Evolutionary conservation across 2,329 filamentous ascomycete genomes (phyloP).

Genomic region (Exophiala viscosa): DNA sequence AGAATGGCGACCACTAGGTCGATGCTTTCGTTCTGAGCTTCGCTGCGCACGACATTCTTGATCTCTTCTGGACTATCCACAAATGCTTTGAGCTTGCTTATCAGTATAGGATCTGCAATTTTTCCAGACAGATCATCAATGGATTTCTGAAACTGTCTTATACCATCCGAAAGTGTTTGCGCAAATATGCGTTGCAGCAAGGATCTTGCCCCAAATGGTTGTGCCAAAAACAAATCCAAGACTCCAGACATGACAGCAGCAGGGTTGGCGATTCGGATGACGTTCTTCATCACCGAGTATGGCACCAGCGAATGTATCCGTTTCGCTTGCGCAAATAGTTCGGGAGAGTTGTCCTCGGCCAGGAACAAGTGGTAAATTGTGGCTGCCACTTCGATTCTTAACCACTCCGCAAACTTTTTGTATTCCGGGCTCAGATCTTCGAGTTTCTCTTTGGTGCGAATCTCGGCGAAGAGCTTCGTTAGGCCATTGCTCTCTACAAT

Average conservation of each 20-base stretch:
- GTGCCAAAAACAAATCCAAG: constrained; percentile 89
- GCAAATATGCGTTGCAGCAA: constrained; percentile 93
- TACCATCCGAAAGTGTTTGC: constrained; percentile 84
- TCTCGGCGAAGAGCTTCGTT: constrained; percentile 87
- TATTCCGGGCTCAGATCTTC: constrained; percentile 89
- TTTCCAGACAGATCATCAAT: constrained; percentile 74
- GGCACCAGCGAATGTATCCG: constrained; percentile 92
- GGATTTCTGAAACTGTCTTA: constrained; percentile 77
- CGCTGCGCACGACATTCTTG: constrained; percentile 69
- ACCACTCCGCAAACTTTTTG: constrained; percentile 96
- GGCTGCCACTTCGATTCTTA: constrained; percentile 93
- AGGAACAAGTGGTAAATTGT: constrained; percentile 97
- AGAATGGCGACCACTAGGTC: constrained; percentile 84
- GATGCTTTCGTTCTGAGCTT: constrained; percentile 69
- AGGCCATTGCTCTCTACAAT: constrained; percentile 75
- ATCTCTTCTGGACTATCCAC: constrained; percentile 69
- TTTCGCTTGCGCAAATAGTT: constrained; percentile 90
- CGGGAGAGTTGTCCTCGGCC: constrained; percentile 95
- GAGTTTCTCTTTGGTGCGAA: constrained; percentile 83
- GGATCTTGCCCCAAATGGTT: constrained; percentile 86
- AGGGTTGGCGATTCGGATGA: constrained; percentile 93
- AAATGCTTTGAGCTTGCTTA: constrained; percentile 77
- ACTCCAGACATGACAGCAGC: constrained; percentile 96
- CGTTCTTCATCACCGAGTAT: constrained; percentile 90
- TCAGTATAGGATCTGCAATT: constrained; percentile 75